Evolutionary conservation across 768 basidiomycete genomes (phyloP).

Genomic region (Naematelia aurantialba): DNA sequence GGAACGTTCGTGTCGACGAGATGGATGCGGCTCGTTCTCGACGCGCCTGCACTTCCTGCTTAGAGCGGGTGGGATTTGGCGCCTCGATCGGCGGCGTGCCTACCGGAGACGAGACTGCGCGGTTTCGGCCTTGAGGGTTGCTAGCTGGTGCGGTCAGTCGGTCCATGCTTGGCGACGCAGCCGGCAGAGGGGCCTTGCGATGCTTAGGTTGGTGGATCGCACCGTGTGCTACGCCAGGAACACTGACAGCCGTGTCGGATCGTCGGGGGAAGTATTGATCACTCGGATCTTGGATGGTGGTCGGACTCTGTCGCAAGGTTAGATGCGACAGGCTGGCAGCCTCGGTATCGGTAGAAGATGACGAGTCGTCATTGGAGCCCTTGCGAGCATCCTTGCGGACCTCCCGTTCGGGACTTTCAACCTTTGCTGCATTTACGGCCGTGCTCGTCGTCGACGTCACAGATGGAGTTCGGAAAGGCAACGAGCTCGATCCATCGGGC

Average conservation of each 20-base stretch:
- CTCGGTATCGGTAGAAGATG: constrained; percentile 16
- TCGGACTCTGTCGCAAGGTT: constrained; percentile 54
- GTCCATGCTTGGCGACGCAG: constrained; percentile 2
- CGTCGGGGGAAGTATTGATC: constrained; percentile 74
- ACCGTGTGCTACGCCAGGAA: not conserved
- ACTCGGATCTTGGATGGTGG: constrained; percentile 65
- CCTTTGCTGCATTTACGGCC: constrained; percentile 19
- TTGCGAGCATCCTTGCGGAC: constrained; percentile 1
- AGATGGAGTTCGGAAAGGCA: constrained; percentile 37
- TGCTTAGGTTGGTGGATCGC: constrained; percentile 35
- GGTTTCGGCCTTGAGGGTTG: constrained; percentile 9
- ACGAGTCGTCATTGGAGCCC: constrained; percentile 8
- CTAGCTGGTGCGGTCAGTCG: not conserved
- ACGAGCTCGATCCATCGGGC: constrained; percentile 37
- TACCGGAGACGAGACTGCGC: constrained; percentile 16
- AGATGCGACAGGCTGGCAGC: constrained; percentile 15
- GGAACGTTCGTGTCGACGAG: constrained; percentile 59
- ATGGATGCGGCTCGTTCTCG: constrained; percentile 43
- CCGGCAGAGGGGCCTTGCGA: constrained; percentile 30
- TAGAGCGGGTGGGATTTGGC: constrained; percentile 3
- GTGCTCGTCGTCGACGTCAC: constrained; percentile 25
- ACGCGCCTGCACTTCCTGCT: constrained; percentile 25
- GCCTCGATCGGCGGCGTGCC: constrained; percentile 13
- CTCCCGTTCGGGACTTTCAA: constrained; percentile 6
- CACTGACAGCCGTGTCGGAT: constrained; percentile 66